These are phyloP conservation scores for Teratosphaeria zuluensis DNA, from an alignment of 2,329 filamentous ascomycete species.

Conservation along the genomic window DNA sequence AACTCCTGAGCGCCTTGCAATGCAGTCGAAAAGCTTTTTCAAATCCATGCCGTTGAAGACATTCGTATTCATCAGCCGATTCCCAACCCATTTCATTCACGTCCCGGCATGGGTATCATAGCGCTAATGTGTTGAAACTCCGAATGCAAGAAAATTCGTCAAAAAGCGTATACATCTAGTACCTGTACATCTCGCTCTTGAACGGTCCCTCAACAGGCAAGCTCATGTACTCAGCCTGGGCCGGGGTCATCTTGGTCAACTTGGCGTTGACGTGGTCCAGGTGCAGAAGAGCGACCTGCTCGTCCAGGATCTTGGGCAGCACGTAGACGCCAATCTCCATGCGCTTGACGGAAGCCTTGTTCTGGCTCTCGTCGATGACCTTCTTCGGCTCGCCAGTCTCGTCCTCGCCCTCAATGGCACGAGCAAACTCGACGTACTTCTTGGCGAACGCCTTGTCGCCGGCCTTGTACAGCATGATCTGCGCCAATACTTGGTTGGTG, in stretches of 20 bases:
- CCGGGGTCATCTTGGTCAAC: slow-evolving; percentile 72
- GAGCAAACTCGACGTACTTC: slow-evolving; percentile 93
- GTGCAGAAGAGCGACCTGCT: slow-evolving; percentile 95
- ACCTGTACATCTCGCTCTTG: slow-evolving; percentile 88
- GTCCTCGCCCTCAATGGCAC: slow-evolving; percentile 26
- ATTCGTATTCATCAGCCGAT: not conserved
- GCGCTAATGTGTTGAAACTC: slow-evolving; percentile 1
- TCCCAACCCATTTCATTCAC: not conserved
- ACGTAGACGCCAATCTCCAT: slow-evolving; percentile 90
- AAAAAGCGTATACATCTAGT: slow-evolving; percentile 41
- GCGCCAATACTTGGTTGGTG: slow-evolving; percentile 99
- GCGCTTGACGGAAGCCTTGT: slow-evolving; percentile 49
- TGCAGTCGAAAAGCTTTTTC: slow-evolving; percentile 1
- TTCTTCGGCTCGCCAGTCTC: slow-evolving; percentile 16
- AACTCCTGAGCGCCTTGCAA: slow-evolving; percentile 7
- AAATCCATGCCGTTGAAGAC: slow-evolving; percentile 9
- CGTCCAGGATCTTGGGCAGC: slow-evolving; percentile 96
- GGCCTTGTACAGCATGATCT: slow-evolving; percentile 97
- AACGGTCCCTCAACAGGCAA: slow-evolving; percentile 79
- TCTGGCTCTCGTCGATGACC: slow-evolving; percentile 39
- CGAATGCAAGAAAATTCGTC: slow-evolving; percentile 8
- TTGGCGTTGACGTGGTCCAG: slow-evolving; percentile 88
- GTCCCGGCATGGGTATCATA: slow-evolving; percentile 7
- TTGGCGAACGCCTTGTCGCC: slow-evolving; percentile 75
- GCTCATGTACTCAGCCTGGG: slow-evolving; percentile 92